Percentiles rank a stretch among this genome's conserved stretches.
Evolutionary conservation across 108 stramenopile species (phyloP).

Genomic region (Fistulifera solaris): DNA sequence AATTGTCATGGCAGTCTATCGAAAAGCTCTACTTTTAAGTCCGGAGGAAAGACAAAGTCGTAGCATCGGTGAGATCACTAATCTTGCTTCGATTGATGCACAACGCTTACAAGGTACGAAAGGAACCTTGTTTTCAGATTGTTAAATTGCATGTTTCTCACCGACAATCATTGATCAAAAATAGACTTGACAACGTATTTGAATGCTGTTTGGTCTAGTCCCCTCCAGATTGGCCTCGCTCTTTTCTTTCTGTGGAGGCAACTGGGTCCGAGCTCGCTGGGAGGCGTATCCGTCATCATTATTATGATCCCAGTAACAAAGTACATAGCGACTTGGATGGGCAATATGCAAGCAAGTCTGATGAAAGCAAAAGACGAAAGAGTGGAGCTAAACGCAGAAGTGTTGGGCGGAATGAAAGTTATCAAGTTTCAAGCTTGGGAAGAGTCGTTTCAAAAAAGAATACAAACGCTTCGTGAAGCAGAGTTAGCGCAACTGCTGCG

Average conservation of each 20-base stretch:
- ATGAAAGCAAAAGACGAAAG: slow-evolving; percentile 83
- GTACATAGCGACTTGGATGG: slow-evolving; percentile 50
- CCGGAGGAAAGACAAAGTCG: slow-evolving; percentile 49
- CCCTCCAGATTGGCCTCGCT: slow-evolving; percentile 72
- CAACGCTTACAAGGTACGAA: slow-evolving; percentile 63
- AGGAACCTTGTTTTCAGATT: not conserved
- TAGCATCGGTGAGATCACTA: slow-evolving; percentile 77
- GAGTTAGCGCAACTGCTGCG: slow-evolving; percentile 56
- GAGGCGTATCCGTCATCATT: slow-evolving; percentile 80
- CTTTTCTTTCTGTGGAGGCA: slow-evolving; percentile 79
- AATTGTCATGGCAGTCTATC: slow-evolving; percentile 73
- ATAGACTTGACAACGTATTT: slow-evolving; percentile 63
- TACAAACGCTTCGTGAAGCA: slow-evolving; percentile 40
- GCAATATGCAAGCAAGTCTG: slow-evolving; percentile 58
- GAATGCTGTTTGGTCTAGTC: slow-evolving; percentile 73
- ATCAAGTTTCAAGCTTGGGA: slow-evolving; percentile 96
- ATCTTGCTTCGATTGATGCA: slow-evolving; percentile 90
- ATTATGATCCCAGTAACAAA: slow-evolving; percentile 78
- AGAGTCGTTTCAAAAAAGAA: slow-evolving; percentile 46
- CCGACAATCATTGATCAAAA: too few species aligned
- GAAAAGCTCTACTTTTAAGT: slow-evolving; percentile 71
- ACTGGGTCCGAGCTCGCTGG: slow-evolving; percentile 66
- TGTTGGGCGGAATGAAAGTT: slow-evolving; percentile 79
- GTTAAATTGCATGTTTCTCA: not conserved
- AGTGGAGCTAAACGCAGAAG: slow-evolving; percentile 80